Evolutionary conservation across 768 basidiomycete species (phyloP).

Genomic region (Mycena haematopus): DNA sequence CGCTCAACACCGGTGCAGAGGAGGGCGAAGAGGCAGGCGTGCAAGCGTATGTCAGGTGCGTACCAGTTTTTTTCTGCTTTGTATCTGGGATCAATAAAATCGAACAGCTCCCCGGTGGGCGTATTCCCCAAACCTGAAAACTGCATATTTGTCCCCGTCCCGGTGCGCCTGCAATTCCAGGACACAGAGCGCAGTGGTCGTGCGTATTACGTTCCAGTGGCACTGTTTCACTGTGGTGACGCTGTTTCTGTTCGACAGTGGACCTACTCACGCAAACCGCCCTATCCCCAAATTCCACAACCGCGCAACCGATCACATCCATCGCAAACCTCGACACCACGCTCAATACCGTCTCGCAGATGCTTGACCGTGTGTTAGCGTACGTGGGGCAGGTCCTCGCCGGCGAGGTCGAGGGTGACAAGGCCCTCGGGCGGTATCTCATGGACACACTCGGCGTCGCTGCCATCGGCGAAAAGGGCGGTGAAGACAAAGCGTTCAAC

Average conservation of each 20-base stretch:
- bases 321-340: slow-evolving; percentile 81
- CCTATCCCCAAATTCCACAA: slow-evolving; percentile 51
- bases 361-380: slow-evolving; percentile 84
- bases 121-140: slow-evolving; percentile 92
- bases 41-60: slow-evolving; percentile 86
- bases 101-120: slow-evolving; percentile 81
- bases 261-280: slow-evolving; percentile 70
- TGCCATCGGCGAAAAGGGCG: slow-evolving; percentile 73
- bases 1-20: slow-evolving; percentile 85
- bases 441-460: slow-evolving; percentile 86
- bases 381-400: slow-evolving; percentile 85
- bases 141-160: slow-evolving; percentile 92
- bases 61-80: slow-evolving; percentile 18
- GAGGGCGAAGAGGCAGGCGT: slow-evolving; percentile 71
- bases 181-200: slow-evolving; percentile 86
- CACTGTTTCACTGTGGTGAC: slow-evolving; percentile 10
- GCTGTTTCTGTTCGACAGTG: slow-evolving; percentile 52
- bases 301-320: slow-evolving; percentile 65
- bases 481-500: slow-evolving; percentile 67
- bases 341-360: slow-evolving; percentile 68
- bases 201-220: slow-evolving; percentile 47
- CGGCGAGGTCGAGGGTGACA: slow-evolving; percentile 81
- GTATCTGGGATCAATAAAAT: slow-evolving; percentile 9
- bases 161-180: slow-evolving; percentile 84
- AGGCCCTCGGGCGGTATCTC: slow-evolving; percentile 87